Percentiles rank a stretch among this genome's conserved stretches.
Conservation (phyloP, 73 alveolate species). For the Effrenium voratum region DNA sequence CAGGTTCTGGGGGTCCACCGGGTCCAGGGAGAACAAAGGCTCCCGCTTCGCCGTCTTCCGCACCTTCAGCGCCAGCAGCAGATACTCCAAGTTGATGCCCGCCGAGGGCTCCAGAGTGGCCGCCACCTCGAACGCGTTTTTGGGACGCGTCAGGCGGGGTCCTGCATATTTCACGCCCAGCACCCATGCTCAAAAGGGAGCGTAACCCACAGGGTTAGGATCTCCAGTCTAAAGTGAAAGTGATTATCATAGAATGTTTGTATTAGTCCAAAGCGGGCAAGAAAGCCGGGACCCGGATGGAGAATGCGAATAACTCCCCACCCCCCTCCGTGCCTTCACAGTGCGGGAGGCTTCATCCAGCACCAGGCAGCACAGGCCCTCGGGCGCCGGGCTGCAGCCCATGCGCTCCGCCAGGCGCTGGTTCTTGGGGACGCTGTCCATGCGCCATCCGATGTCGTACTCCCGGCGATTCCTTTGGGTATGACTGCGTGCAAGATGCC, state of each 20-base stretch:
- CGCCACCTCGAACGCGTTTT: no score
- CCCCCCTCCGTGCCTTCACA: no score
- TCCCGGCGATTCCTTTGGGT: conserved; percentile 63
- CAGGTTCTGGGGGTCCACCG: conserved; percentile 54
- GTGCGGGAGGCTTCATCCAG: conserved; percentile 54
- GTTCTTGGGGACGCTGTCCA: conserved; percentile 70
- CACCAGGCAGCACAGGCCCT: conserved; percentile 87
- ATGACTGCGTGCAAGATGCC: no score
- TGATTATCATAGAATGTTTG: no score
- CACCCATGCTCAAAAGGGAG: no score
- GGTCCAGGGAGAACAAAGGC: conserved; percentile 80
- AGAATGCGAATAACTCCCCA: no score
- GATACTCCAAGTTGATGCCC: conserved; percentile 45
- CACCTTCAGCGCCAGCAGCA: conserved; percentile 73
- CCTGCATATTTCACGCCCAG: no score
- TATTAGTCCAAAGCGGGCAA: no score
- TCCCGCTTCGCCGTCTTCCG: conserved; percentile 38
- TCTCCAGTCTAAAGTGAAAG: no score
- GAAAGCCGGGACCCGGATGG: no score
- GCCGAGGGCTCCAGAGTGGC: conserved; percentile 82
- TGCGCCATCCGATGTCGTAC: conserved; percentile 88
- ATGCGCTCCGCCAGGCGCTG: conserved; percentile 48
- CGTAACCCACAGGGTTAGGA: no score
- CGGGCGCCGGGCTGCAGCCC: conserved; percentile 79
- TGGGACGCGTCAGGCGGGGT: no score